Conservation (phyloP, 2,329 filamentous ascomycete genomes). For the Colletotrichum simmondsii region DNA sequence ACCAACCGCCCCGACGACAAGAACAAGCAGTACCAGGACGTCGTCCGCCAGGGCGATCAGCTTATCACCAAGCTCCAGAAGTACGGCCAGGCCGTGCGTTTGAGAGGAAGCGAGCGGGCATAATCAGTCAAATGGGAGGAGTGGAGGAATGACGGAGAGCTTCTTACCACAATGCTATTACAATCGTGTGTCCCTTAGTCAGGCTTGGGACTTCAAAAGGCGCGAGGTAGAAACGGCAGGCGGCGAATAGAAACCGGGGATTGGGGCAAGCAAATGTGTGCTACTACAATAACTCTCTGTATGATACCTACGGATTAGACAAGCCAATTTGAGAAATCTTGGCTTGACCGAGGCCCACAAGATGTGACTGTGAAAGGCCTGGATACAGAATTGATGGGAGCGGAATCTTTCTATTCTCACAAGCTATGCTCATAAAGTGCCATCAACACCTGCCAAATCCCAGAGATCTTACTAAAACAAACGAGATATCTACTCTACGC, state of each 20-base stretch:
- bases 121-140: conserved; percentile 50
- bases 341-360: not conserved
- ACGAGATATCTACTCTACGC: not conserved
- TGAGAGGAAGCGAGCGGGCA: conserved; percentile 93
- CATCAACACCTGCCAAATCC: not conserved
- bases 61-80: conserved; percentile 99
- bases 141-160: not conserved
- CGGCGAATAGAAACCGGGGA: conserved; percentile 19
- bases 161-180: not conserved
- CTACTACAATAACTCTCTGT: conserved; percentile 41
- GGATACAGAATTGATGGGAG: not conserved
- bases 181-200: not conserved
- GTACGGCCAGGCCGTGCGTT: conserved; percentile 94
- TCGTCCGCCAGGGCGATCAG: conserved; percentile 96
- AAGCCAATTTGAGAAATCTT: conserved; percentile 35
- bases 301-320: conserved; percentile 45
- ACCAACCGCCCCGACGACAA: conserved; percentile 98
- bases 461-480: not conserved
- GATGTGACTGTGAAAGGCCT: not conserved
- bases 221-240: conserved; percentile 22
- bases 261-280: conserved; percentile 36
- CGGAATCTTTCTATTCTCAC: conserved; percentile 19
- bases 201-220: not conserved
- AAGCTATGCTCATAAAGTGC: conserved; percentile 19
- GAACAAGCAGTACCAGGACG: conserved; percentile 99